Base-by-base conservation (phyloP, 1,284 basidiomycete genomes). In the Apiotrichum gamsii region DNA sequence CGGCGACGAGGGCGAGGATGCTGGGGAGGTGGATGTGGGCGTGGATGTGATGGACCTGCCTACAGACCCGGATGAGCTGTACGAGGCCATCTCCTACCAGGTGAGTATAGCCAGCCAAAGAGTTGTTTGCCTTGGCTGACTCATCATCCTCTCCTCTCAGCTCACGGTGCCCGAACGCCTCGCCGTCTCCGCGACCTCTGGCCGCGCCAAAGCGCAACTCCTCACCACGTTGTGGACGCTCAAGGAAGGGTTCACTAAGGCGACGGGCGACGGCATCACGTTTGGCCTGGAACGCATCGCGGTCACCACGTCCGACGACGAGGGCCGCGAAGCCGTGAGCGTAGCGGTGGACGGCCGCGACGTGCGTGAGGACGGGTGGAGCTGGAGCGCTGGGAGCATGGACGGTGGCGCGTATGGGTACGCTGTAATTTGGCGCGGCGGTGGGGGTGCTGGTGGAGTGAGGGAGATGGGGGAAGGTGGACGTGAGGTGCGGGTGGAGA, bases 241-340 rank as follows among this genome's bases (percentile, higher is more conserved):
- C 39, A 71, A 71, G 43, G 69, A 71, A 43, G 61, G 57, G 0
- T 71, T 56, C 39, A 62, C 61, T 3, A 71, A 71, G 52, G 69
- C 69, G 4, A 57, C 61, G 8, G 67, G 65, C 1, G 62, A 65
- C 25, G 69, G 69, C 2, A 59, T 71, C 29, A 51, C 54, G 3
- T 70, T 69, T 39, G 67, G 67, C 0, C 51, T 70, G 8, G 58
- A 66, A n/a, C 42, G 67, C 15, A 68, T 71, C 18, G 49, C 53
- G 11, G 62, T 69, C 0, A n/a, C n/a, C n/a, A n/a, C n/a, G n/a
- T n/a, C n/a, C n/a, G n/a, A n/a, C n/a, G 51, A 57, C 4, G 31
- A 65, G 13, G 51, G 52, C 2, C 41, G 50, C 10, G 52, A 54
- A 8, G 13, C 24, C 11, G 54, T 52, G 6, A 24, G 38, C 5